Base-by-base conservation (phyloP, 352 stramenopile genomes). In the Phytophthora chlamydospora region DNA sequence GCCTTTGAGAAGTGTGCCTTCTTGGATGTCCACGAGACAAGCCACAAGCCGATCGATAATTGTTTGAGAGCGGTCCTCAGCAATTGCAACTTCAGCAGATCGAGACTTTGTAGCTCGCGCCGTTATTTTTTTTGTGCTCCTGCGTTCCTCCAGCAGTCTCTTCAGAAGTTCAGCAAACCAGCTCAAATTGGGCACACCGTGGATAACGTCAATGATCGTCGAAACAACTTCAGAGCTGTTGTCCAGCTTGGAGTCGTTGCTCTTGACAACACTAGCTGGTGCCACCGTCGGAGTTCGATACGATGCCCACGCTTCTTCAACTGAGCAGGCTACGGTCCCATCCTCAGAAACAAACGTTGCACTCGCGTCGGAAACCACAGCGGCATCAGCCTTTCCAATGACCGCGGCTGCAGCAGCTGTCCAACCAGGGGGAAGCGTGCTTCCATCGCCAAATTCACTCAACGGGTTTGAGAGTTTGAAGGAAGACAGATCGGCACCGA, bases 171-270 rank as follows among this genome's bases (percentile, higher is more conserved):
- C 58, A 44, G 88, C 67, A 54, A 95, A 89, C 87, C 87, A 95
- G 14, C 80, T 71, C 35, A 89, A 51, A 14, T 78, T 88, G 35
- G 78, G n/a, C 50, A 93, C 79, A 12, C 84, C 78, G 41, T 92
- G 80, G 40, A 86, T 83, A 9, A 93, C 87, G 54, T 93, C 84
- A 46, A 95, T 58, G 35, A 95, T 92, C 6, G 84, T 89, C 46
- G 65, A 62, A 13, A 90, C 74, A 24, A 88, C 62, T 34, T 88
- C 72, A 24, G 65, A 62, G 8, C 72, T 84, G 57, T 90, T 82
- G 38, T 93, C 83, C 0, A 75, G 12, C 49, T 91, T 95, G 7
- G 74, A 80, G 13, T 64, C 55, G 24, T 89, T 90, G 44, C 36
- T 83, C 54, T 88, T 87, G 12, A 84, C 78, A 39, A 93, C 65